Base-by-base conservation (phyloP, 2,329 filamentous ascomycete species). In the Aspergillus novoparasiticus region DNA sequence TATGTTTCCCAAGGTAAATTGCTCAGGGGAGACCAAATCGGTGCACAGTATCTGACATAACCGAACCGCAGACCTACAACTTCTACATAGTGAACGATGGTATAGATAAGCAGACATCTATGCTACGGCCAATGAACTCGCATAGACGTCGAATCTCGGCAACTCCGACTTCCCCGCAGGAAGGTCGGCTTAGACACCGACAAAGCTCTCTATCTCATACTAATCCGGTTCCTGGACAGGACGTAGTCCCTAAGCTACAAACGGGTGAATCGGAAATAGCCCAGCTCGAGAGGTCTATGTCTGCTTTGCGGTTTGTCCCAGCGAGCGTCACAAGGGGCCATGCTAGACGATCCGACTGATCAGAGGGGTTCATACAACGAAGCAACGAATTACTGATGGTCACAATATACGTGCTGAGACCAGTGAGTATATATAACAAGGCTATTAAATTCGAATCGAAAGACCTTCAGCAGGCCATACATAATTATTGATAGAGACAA, bases 1-100 rank as follows among this genome's bases (percentile, higher is more conserved):
- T 78, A 86, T 90, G 80, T 99, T 95, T 74, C 94, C 94, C 12
- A 88, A 87, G 74, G 81, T 83, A 73, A 65, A 28, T 58, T 8
- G 41, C 39, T 19, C 8, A 4, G 16, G n/a, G 12, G 21, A 16
- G 21, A 55, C n/a, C 46, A 8, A 21, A 8, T 23, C 11, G 11
- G 12, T 21, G 21, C 14, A 26, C 16, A n/a, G 43, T 26, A 21
- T 34, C 39, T 56, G 36, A 46, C 14, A 32, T 12, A 21, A 5
- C 19, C 4, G 50, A 55, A 10, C 51, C 53, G 1, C 71, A 83
- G 79, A 91, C 92, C 71, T 97, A 93, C 79, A 94, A 96, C 78
- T 97, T 96, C 72, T 87, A 88, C 57, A 87, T 98, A 58, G 90
- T 96, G 3, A 92, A 93, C 68, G 88, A 92, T 65, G 95, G 95